Evolutionary conservation across 2,329 filamentous ascomycete genomes (phyloP).

Genomic region (Aspergillus sp.): DNA sequence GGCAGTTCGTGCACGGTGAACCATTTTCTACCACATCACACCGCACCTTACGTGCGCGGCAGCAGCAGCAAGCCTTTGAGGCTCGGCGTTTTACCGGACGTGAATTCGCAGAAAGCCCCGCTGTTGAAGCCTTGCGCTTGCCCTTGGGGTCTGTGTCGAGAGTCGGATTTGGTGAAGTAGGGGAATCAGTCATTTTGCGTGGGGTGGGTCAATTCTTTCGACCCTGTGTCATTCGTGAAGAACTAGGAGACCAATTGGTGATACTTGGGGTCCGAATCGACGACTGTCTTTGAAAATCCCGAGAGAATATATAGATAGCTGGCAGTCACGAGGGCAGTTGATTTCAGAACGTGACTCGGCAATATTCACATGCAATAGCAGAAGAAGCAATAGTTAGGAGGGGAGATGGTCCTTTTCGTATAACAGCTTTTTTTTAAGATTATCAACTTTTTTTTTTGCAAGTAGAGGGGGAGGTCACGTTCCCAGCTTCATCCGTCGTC

Average conservation of each 20-base stretch:
- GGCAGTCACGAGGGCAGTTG: background rate
- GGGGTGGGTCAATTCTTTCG: constrained; percentile 15
- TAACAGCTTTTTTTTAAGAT: constrained; percentile 6
- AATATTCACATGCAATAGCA: background rate
- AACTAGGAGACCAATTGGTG: constrained; percentile 1
- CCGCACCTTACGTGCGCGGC: constrained; percentile 83
- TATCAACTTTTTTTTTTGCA: constrained; percentile 11
- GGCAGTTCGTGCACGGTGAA: constrained; percentile 83
- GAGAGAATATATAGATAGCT: background rate
- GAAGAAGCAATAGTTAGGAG: constrained; percentile 18
- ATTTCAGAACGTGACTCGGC: background rate
- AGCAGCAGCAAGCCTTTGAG: constrained; percentile 88
- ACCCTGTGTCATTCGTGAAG: constrained; percentile 18
- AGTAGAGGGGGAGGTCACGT: background rate
- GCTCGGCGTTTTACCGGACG: constrained; percentile 76
- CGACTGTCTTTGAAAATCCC: background rate
- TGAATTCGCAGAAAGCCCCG: constrained; percentile 54
- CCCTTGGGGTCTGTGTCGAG: constrained; percentile 35
- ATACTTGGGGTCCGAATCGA: background rate
- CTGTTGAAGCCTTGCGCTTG: constrained; percentile 60
- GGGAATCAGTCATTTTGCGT: constrained; percentile 25
- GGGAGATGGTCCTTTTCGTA: constrained; percentile 22
- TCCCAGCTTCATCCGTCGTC: constrained; percentile 13
- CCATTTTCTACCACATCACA: constrained; percentile 90
- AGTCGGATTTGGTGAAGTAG: constrained; percentile 18